Evolutionary conservation across 305 asterid genomes (phyloP), one percentile per base, ranked within the genome.

Genomic region (Solanum hybrid): DNA sequence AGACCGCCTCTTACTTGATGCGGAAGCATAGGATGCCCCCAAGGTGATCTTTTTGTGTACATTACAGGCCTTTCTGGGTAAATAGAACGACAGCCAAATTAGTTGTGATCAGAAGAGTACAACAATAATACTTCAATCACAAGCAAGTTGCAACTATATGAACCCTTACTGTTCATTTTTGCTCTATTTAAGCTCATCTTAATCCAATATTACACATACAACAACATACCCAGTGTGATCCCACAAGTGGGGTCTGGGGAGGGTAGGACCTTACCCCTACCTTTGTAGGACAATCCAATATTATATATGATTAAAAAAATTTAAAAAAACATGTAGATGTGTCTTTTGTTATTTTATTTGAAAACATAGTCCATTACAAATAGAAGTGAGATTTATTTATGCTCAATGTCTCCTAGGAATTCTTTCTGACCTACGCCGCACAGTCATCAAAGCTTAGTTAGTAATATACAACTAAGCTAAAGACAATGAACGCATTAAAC

Each of bases 31-130:
- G 93, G 68, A 57, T 92, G 96, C 51, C 96, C 94, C 99, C 96
- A 93, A 6, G 98, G 93, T 32, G 96, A 91, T 86, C 95, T 92
- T 93, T 93, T 96, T 77, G 95, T 87, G 90, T 95, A 95, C 94
- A 96, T 10, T 81, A 97, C 95, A 10, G 99, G 99, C 92, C 95
- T 95, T 87, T 94, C 99, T 97, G 95, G 89, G 86, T 72, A 90
- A 91, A 86, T 22, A 89, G 61, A 41, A 12, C 12, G 38, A 10
- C 22, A 27, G 89, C 37, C 90, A 89, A 88, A 57, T 29, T 24
- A 92, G 70, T 27, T n/a, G 17, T 11, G 89, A 36, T 34, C 36
- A 45, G 26, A 39, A 37, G 76, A 79, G n/a, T 20, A 85, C 61
- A 36, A 79, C 57, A 22, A 36, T 38, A 34, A 22, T 36, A 26